Percentiles rank a stretch among this genome's conserved stretches.
phyloP scores from a whole-genome alignment of 1,139 yeast genomes.

The Hemisphaericaspora xylanilytica region DNA sequence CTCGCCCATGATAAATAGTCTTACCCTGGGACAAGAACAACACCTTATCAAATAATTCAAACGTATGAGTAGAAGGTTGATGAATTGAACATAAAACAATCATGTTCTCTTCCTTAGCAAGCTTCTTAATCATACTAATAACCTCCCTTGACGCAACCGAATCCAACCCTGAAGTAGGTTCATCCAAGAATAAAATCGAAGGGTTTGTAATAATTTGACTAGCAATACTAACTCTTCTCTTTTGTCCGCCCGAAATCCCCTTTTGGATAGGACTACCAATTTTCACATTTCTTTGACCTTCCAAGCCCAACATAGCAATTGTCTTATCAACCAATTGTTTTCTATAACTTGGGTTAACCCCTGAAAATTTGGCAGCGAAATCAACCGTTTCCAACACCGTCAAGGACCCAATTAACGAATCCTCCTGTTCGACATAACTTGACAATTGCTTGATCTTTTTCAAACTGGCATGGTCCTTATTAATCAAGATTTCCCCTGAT shows the following conservation, averaged over 20 bases:
- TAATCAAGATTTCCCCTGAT: conserved; percentile 14
- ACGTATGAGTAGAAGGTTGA: conserved; percentile 35
- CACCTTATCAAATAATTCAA: conserved; percentile 30
- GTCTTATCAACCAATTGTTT: conserved; percentile 19
- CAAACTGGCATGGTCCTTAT: conserved; percentile 9
- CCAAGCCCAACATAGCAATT: conserved; percentile 20
- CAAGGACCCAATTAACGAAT: conserved; percentile 22
- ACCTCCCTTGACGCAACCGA: conserved; percentile 38
- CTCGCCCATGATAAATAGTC: conserved; percentile 18
- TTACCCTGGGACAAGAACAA: conserved; percentile 28
- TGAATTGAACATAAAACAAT: conserved; percentile 36
- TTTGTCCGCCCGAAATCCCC: conserved; percentile 26
- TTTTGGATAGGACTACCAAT: conserved; percentile 24
- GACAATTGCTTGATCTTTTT: conserved; percentile 17
- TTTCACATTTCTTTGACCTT: conserved; percentile 16
- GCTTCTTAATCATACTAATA: conserved; percentile 20
- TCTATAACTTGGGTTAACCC: conserved; percentile 9
- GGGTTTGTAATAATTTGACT: conserved; percentile 26
- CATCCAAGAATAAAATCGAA: conserved; percentile 62
- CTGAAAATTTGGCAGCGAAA: conserved; percentile 22
- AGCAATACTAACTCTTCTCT: conserved; percentile 26
- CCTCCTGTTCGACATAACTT: conserved; percentile 27
- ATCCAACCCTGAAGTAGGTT: conserved; percentile 87
- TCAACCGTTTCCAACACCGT: conserved; percentile 24
- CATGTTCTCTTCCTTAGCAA: conserved; percentile 25